These are phyloP conservation scores for Boletus fagicola DNA, from an alignment of 768 basidiomycete species.

Conservation along the genomic window DNA sequence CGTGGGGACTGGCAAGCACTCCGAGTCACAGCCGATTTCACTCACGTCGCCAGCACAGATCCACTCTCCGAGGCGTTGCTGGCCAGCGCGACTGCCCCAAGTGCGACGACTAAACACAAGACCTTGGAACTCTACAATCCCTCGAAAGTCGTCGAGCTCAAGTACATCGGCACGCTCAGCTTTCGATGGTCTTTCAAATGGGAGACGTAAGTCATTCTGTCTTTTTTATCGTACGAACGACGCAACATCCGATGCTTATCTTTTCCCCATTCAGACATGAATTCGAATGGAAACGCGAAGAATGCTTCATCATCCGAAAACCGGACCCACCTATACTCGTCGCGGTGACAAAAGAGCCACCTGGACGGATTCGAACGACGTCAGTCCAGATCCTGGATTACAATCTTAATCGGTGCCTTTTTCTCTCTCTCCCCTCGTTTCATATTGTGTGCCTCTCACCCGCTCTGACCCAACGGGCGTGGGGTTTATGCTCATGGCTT, in stretches of 20 bases:
- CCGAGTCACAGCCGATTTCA: not conserved
- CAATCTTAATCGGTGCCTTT: conserved; percentile 66
- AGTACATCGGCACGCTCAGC: conserved; percentile 66
- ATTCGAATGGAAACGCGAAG: conserved; percentile 84
- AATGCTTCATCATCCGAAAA: conserved; percentile 79
- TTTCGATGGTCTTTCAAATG: conserved; percentile 81
- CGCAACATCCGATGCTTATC: conserved; percentile 42
- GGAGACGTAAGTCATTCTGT: conserved; percentile 62
- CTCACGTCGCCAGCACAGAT: conserved; percentile 44
- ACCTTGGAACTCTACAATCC: conserved; percentile 76
- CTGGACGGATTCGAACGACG: conserved; percentile 60
- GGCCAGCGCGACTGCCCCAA: conserved; percentile 62
- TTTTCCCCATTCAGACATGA: conserved; percentile 51
- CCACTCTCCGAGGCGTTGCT: conserved; percentile 71
- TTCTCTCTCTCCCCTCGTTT: not conserved
- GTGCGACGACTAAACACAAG: conserved; percentile 67
- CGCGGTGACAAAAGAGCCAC: conserved; percentile 74
- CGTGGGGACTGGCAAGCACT: not conserved
- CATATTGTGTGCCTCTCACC: not conserved
- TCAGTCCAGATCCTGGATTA: conserved; percentile 81
- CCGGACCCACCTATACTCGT: conserved; percentile 87
- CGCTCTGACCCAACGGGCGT: not conserved
- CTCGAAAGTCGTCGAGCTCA: conserved; percentile 64
- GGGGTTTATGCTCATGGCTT: not conserved
- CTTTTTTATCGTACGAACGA: conserved; percentile 16